Percentiles rank a stretch among this genome's conserved stretches.
phyloP scores from a whole-genome alignment of 768 basidiomycete genomes.

The Ramaria rubella region DNA sequence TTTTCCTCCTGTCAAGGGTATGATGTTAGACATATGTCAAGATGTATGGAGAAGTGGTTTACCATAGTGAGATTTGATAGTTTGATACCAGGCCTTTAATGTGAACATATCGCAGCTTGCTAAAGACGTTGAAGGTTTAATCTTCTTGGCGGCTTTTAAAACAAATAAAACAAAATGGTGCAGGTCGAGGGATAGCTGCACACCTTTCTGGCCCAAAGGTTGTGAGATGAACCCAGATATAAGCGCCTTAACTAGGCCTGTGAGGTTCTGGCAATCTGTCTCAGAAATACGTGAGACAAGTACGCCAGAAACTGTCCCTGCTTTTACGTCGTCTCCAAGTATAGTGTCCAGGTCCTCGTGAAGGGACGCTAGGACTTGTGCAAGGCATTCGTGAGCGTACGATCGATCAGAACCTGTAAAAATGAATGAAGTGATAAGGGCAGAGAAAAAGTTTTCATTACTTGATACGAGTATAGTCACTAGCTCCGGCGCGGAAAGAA shows the following conservation, averaged over 20 bases:
- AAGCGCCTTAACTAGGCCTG: conserved; percentile 47
- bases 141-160: conserved; percentile 32
- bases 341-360: conserved; percentile 17
- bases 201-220: conserved; percentile 22
- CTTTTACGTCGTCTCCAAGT: conserved; percentile 4
- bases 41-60: conserved; percentile 6
- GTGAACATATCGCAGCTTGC: conserved; percentile 56
- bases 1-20: conserved; percentile 11
- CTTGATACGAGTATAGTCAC: conserved; percentile 54
- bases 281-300: conserved; percentile 48
- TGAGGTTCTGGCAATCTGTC: conserved; percentile 47
- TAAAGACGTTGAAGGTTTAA: conserved; percentile 43
- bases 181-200: conserved; percentile 8
- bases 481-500: conserved; percentile 54
- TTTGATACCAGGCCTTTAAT: conserved; percentile 54
- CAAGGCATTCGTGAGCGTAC: conserved; percentile 14
- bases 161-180: neutral
- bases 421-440: neutral
- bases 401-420: conserved; percentile 26
- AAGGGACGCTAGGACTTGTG: conserved; percentile 5
- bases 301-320: conserved; percentile 18
- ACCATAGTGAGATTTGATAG: conserved; percentile 35
- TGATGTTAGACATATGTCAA: conserved; percentile 11
- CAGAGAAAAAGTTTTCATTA: conserved; percentile 23
- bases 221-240: conserved; percentile 47